These are phyloP conservation scores for Nothopassalora personata DNA, from an alignment of 2,329 filamentous ascomycete genomes.

Conservation along the genomic window DNA sequence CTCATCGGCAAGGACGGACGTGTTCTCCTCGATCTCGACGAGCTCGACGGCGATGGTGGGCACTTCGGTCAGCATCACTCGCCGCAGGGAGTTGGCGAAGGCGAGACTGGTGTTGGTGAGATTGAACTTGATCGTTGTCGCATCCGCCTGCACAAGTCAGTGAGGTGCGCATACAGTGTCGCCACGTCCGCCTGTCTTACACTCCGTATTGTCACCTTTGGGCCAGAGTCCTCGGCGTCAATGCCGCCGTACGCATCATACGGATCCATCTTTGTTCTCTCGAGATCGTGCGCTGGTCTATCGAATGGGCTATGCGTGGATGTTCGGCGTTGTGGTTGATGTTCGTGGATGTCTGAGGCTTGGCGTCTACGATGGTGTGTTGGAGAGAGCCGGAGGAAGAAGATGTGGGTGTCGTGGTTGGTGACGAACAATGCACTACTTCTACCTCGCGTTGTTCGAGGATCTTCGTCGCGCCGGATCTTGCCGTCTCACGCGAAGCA, in stretches of 20 bases:
- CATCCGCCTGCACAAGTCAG: conserved; percentile 52
- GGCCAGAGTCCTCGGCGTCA: conserved; percentile 22
- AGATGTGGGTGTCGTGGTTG: neutral
- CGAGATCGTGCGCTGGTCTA: neutral
- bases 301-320: neutral
- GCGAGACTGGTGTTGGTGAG: conserved; percentile 83
- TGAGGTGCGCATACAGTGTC: conserved; percentile 1
- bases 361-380: neutral
- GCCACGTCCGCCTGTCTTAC: conserved; percentile 24
- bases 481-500: neutral
- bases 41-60: conserved; percentile 92
- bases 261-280: conserved; percentile 13
- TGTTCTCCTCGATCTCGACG: conserved; percentile 88
- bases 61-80: conserved; percentile 87
- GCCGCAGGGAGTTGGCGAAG: conserved; percentile 87
- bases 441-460: neutral
- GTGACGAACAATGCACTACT: neutral
- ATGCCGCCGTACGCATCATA: conserved; percentile 18
- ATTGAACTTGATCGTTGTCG: conserved; percentile 81
- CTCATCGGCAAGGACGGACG: conserved; percentile 92
- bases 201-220: conserved; percentile 42
- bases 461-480: neutral
- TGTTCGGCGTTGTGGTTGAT: neutral
- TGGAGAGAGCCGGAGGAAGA: neutral
- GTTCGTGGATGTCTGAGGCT: neutral